phyloP scores from a whole-genome alignment of 2,329 filamentous ascomycete species.

The Sordariomycetes sp. region DNA sequence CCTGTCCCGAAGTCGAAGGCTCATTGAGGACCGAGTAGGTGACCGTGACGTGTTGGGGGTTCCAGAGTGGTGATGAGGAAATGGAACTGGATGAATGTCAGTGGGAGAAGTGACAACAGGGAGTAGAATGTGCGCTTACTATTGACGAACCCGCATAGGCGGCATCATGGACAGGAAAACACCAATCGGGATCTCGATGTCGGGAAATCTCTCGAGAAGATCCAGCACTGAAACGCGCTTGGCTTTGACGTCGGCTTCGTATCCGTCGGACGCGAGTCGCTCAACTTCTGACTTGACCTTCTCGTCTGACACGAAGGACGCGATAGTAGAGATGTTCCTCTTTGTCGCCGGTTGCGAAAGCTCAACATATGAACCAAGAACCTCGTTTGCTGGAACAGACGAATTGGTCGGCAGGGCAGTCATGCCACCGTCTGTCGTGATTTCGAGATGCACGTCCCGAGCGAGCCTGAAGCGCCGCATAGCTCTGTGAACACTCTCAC shows the following conservation, averaged over 20 bases:
- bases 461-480: constrained; percentile 53
- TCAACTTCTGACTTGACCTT: constrained; percentile 19
- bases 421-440: constrained; percentile 35
- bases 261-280: constrained; percentile 25
- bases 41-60: constrained; percentile 44
- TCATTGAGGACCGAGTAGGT: constrained; percentile 55
- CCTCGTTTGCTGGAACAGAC: constrained; percentile 47
- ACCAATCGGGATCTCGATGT: constrained; percentile 44
- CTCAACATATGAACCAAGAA: constrained; percentile 61
- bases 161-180: constrained; percentile 55
- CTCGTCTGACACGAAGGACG: constrained; percentile 20
- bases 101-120: too few species aligned
- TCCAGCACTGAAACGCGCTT: constrained; percentile 50
- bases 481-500: constrained; percentile 47
- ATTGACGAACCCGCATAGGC: constrained; percentile 41
- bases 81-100: constrained; percentile 38
- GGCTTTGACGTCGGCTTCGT: constrained; percentile 26
- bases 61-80: constrained; percentile 56
- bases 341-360: constrained; percentile 59
- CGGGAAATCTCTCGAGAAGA: constrained; percentile 47
- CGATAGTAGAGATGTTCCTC: constrained; percentile 26
- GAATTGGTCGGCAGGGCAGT: constrained; percentile 39
- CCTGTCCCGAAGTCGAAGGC: constrained; percentile 33
- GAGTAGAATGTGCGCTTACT: constrained; percentile 8
- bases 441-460: constrained; percentile 49